These are phyloP conservation scores for Magnusiomyces fungicola DNA, from an alignment of 1,139 yeast genomes.

Conservation along the genomic window DNA sequence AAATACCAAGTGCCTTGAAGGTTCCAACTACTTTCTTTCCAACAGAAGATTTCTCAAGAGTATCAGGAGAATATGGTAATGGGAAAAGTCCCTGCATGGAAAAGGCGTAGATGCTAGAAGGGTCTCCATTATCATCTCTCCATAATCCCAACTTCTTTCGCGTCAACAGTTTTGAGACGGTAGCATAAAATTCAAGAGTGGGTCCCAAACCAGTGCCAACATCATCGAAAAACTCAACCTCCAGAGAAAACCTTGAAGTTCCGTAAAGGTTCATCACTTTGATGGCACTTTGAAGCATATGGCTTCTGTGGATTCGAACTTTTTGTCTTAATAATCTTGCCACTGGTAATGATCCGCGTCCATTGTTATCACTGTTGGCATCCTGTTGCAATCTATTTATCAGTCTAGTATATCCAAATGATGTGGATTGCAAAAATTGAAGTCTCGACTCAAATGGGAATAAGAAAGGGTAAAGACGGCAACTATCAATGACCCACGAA, in stretches of 20 bases:
- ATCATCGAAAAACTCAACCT: constrained; percentile 83
- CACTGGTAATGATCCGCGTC: constrained; percentile 35
- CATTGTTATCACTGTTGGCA: not conserved
- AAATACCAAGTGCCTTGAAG: constrained; percentile 68
- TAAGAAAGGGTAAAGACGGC: constrained; percentile 69
- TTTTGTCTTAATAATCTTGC: constrained; percentile 81
- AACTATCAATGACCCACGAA: constrained; percentile 69
- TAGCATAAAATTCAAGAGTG: constrained; percentile 83
- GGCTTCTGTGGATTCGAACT: constrained; percentile 65
- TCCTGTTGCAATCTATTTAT: constrained; percentile 65
- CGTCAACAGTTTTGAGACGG: constrained; percentile 69
- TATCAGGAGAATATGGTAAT: constrained; percentile 40
- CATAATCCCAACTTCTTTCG: constrained; percentile 55
- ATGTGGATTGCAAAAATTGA: constrained; percentile 74
- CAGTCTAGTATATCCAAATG: constrained; percentile 84
- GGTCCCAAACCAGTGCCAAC: constrained; percentile 98
- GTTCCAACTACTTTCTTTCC: constrained; percentile 44
- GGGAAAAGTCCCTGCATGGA: constrained; percentile 63
- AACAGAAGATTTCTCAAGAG: constrained; percentile 7
- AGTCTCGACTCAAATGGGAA: constrained; percentile 80
- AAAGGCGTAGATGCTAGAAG: constrained; percentile 38
- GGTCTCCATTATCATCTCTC: constrained; percentile 44
- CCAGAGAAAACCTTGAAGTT: constrained; percentile 70
- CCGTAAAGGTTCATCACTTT: constrained; percentile 76
- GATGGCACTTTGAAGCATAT: constrained; percentile 68